Base-by-base conservation (phyloP, 2,329 filamentous ascomycete genomes). In the Davidsoniella virescens region DNA sequence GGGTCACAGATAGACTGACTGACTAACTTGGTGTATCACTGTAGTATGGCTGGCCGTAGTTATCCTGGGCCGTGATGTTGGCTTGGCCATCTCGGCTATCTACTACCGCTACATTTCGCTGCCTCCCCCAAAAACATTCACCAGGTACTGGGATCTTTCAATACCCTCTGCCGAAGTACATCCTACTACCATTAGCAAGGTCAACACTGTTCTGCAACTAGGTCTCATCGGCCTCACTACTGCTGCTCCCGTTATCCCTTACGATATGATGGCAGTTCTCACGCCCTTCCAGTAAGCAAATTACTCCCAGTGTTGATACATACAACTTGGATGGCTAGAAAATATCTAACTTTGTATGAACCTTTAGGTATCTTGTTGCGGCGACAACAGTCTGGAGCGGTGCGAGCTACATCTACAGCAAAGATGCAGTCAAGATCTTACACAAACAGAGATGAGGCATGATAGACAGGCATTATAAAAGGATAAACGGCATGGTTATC, bases 71-170 rank as follows among this genome's bases (percentile, higher is more conserved):
- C 78, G 92, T 41, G 92, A 98, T 59, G 76, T 84, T 40, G 85
- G 81, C 17, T 74, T 98, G 4, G 87, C 76, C 23, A 72, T 94
- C 18, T 79, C 87, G 2, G 92, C 92, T 20, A 80, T 98, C 57
- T 96, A 95, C 69, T 96, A 92, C 65, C 82, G 92, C 55, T 96
- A 87, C 76, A 93, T 95, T 56, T 93, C 86, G 2, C 73, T 98
- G 5, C 92, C 92, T 0, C 81, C 85, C 0, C 92, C 92, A 1
- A 96, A 96, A 67, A 96, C 92, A 0, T 85, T 95, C 65, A 67
- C 75, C 16, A 73, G 92, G 16, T 98, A 96, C 66, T 98, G 92
- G 92, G 92, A 98, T 65, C 96, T 98, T 62, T 90, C 84, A 2
- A 73, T 98, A 12, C 92, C 86, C 2, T 85, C 80, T 38, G 86